phyloP scores from a whole-genome alignment of 1,139 yeast genomes.

The Kazachstania sp. region DNA sequence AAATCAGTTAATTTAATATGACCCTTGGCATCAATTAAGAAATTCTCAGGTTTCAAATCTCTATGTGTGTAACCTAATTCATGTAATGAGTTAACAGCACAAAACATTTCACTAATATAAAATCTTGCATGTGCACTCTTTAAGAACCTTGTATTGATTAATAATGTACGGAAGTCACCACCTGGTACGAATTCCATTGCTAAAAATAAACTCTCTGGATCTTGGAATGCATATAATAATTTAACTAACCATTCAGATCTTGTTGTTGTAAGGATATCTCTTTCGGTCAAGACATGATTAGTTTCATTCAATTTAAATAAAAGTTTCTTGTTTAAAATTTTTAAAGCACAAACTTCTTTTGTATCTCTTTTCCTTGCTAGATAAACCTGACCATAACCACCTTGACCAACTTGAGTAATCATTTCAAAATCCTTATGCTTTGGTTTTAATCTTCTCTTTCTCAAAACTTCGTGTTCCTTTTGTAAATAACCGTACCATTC shows the following conservation, averaged over 20 bases:
- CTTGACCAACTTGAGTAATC: constrained; percentile 98
- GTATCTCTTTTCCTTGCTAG: constrained; percentile 92
- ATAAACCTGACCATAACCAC: constrained; percentile 97
- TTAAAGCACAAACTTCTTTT: constrained; percentile 89
- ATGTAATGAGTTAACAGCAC: constrained; percentile 87
- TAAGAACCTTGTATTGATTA: constrained; percentile 85
- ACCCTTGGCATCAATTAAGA: constrained; percentile 86
- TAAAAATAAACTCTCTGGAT: constrained; percentile 75
- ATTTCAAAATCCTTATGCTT: constrained; percentile 92
- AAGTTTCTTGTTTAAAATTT: constrained; percentile 79
- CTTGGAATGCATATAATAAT: constrained; percentile 90
- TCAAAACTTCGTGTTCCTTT: constrained; percentile 72
- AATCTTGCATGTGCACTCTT: constrained; percentile 95
- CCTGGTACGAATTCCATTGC: constrained; percentile 99
- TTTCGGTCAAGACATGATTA: constrained; percentile 88
- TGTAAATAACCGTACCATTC: constrained; percentile 81
- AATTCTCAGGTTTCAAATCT: constrained; percentile 95
- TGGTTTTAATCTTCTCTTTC: constrained; percentile 86
- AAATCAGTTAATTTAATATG: constrained; percentile 96
- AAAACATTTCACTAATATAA: constrained; percentile 92
- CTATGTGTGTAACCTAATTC: constrained; percentile 94
- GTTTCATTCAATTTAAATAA: constrained; percentile 89
- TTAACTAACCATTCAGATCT: constrained; percentile 95
- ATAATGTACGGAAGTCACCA: constrained; percentile 91
- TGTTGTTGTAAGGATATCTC: constrained; percentile 92